Conservation (phyloP, 805 yeast genomes). For the Candida golubevii region DNA sequence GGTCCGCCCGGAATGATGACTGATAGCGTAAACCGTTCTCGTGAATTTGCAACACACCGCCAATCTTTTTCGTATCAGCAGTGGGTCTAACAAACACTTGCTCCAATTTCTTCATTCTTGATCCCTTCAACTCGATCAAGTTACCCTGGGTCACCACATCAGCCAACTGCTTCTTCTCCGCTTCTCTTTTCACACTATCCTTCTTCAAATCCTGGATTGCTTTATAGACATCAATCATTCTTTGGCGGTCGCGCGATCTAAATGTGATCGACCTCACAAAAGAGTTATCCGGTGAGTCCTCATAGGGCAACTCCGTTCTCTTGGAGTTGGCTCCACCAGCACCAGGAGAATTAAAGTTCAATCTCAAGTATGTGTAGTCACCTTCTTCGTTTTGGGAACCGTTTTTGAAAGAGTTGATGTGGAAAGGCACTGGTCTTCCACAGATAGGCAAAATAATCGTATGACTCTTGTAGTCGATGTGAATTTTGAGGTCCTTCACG, state of each 20-base stretch:
- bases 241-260: constrained; percentile 84
- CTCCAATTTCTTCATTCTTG: constrained; percentile 83
- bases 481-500: constrained; percentile 79
- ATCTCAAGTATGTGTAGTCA: constrained; percentile 82
- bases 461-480: constrained; percentile 83
- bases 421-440: constrained; percentile 98
- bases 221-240: constrained; percentile 85
- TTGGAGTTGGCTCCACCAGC: constrained; percentile 64
- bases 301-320: constrained; percentile 83
- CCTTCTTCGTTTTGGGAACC: constrained; percentile 97
- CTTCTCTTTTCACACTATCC: constrained; percentile 84
- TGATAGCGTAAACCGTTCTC: constrained; percentile 95
- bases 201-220: constrained; percentile 90
- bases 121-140: constrained; percentile 73
- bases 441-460: constrained; percentile 86
- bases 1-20: constrained; percentile 79
- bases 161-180: constrained; percentile 85
- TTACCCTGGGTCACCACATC: constrained; percentile 93
- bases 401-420: constrained; percentile 87
- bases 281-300: constrained; percentile 79
- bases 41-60: constrained; percentile 87
- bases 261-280: constrained; percentile 83
- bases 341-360: constrained; percentile 93
- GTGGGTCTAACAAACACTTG: constrained; percentile 90
- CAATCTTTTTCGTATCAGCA: constrained; percentile 93